Evolutionary conservation across 1,284 basidiomycete species (phyloP).

Genomic region (Marasmius oreades): DNA sequence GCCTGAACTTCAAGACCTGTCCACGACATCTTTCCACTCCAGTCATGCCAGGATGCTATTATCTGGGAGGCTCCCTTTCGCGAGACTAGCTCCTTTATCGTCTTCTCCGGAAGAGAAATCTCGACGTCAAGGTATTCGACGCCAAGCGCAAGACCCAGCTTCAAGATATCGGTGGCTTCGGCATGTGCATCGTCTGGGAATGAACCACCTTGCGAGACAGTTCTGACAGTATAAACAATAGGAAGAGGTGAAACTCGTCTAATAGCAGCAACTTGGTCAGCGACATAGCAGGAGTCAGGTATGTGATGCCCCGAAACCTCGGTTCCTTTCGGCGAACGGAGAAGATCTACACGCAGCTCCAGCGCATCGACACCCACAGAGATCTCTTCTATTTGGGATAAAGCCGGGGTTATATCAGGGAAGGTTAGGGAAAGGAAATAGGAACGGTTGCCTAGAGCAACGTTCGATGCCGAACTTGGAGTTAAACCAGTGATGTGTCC

Average conservation of each 20-base stretch:
- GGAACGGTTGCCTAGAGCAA: conserved; percentile 61
- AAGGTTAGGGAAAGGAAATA: conserved; percentile 95
- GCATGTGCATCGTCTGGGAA: conserved; percentile 81
- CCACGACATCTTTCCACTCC: conserved; percentile 87
- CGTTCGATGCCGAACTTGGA: conserved; percentile 63
- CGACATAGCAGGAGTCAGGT: conserved; percentile 74
- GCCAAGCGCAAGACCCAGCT: conserved; percentile 78
- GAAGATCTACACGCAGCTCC: conserved; percentile 90
- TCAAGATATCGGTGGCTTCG: conserved; percentile 77
- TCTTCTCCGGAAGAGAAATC: conserved; percentile 67
- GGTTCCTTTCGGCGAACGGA: conserved; percentile 54
- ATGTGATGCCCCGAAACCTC: conserved; percentile 50
- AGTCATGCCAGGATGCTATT: conserved; percentile 95
- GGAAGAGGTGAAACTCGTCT: conserved; percentile 80
- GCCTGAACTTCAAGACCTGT: conserved; percentile 61
- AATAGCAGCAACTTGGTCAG: conserved; percentile 78
- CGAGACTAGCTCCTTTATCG: conserved; percentile 57
- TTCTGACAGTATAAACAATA: conserved; percentile 91
- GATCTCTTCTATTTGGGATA: conserved; percentile 70
- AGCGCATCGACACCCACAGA: conserved; percentile 88
- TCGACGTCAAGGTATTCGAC: conserved; percentile 96
- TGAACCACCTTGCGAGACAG: conserved; percentile 85
- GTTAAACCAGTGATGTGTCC: conserved; percentile 78
- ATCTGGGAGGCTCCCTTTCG: conserved; percentile 76
- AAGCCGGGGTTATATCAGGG: conserved; percentile 76